Conservation (phyloP, 1,284 basidiomycete genomes). For the Ustilago sp. region DNA sequence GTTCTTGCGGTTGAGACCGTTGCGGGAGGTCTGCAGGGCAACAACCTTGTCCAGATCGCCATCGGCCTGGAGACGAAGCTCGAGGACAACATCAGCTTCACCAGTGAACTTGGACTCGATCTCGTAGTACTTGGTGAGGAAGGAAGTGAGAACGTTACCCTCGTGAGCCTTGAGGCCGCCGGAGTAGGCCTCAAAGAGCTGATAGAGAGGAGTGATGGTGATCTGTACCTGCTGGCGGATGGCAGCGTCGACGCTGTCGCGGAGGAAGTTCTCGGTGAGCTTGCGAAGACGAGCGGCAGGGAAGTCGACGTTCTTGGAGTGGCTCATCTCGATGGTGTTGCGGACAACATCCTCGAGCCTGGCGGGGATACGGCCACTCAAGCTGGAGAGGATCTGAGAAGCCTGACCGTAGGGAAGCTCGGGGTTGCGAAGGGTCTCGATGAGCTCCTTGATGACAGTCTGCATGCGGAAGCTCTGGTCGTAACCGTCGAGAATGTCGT, state of each 20-base stretch:
- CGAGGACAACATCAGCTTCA: constrained; percentile 87
- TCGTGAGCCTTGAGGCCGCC: constrained; percentile 89
- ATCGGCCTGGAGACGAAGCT: constrained; percentile 90
- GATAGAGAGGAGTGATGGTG: constrained; percentile 79
- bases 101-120: constrained; percentile 95
- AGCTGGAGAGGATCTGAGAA: constrained; percentile 83
- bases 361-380: constrained; percentile 91
- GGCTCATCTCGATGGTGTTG: constrained; percentile 80
- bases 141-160: constrained; percentile 78
- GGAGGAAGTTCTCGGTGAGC: constrained; percentile 84
- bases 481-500: constrained; percentile 77
- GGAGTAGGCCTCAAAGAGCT: constrained; percentile 84
- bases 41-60: constrained; percentile 91
- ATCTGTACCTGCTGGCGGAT: constrained; percentile 68
- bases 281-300: constrained; percentile 83
- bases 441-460: constrained; percentile 83
- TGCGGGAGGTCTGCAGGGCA: constrained; percentile 89
- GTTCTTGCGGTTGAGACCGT: constrained; percentile 92
- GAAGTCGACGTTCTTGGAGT: constrained; percentile 83
- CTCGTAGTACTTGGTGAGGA: constrained; percentile 81
- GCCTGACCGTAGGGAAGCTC: constrained; percentile 92
- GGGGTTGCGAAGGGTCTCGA: constrained; percentile 81
- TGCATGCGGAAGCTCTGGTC: constrained; percentile 73
- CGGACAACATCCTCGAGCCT: constrained; percentile 82
- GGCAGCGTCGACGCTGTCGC: constrained; percentile 77